Evolutionary conservation across 768 basidiomycete genomes (phyloP).

Genomic region (Boletales sp.): DNA sequence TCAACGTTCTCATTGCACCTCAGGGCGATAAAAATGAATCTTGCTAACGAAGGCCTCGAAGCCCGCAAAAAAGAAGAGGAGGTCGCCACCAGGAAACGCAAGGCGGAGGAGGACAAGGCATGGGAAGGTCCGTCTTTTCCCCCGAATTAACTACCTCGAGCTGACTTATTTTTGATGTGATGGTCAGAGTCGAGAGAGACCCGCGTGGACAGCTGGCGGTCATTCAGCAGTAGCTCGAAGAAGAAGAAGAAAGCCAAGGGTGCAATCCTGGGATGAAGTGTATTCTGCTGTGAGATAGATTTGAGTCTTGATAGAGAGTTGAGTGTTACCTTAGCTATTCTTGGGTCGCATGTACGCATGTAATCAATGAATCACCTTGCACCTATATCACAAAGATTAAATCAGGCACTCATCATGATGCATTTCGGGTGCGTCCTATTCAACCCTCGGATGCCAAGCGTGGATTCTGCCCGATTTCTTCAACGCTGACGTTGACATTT

Average conservation of each 20-base stretch:
- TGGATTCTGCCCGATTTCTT: too few species aligned
- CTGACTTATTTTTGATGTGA: not conserved
- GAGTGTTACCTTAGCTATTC: conserved; percentile 11
- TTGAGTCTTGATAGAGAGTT: not conserved
- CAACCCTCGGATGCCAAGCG: too few species aligned
- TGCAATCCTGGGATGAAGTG: conserved; percentile 59
- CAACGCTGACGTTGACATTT: too few species aligned
- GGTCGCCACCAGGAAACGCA: conserved; percentile 69
- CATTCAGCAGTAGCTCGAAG: conserved; percentile 59
- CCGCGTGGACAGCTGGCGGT: conserved; percentile 82
- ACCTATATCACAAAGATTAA: not conserved
- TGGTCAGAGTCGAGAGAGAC: conserved; percentile 65
- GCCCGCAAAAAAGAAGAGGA: conserved; percentile 94
- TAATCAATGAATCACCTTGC: conserved; percentile 6
- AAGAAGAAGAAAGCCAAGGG: conserved; percentile 83
- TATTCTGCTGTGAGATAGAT: not conserved
- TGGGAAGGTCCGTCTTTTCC: conserved; percentile 72
- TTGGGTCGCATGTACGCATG: conserved; percentile 4
- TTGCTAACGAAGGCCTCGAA: conserved; percentile 89
- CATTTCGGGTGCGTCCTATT: too few species aligned
- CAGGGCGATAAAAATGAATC: conserved; percentile 85
- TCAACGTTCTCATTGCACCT: conserved; percentile 1
- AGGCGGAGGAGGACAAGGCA: conserved; percentile 79
- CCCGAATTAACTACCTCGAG: not conserved
- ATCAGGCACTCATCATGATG: too few species aligned